Percentiles rank a stretch among this genome's conserved stretches.
These are phyloP conservation scores for Syncephalastrum monosporum DNA, from an alignment of 371 early-diverging fungal genomes.

Conservation along the genomic window DNA sequence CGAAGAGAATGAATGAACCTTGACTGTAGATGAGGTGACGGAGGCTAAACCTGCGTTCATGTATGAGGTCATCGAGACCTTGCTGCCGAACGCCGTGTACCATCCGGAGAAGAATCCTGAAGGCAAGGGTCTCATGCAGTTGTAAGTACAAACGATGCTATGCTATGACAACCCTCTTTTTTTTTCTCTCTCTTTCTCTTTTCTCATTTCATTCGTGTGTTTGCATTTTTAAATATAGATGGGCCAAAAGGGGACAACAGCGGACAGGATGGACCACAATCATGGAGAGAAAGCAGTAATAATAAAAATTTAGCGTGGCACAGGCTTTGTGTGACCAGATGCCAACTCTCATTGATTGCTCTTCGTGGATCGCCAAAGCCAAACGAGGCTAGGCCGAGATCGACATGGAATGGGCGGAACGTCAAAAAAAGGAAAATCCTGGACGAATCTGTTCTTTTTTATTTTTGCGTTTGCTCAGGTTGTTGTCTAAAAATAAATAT, in stretches of 20 bases:
- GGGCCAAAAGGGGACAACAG: slow-evolving; percentile 44
- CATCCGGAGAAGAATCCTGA: slow-evolving; percentile 59
- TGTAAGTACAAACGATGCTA: slow-evolving; percentile 51
- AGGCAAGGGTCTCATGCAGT: slow-evolving; percentile 67
- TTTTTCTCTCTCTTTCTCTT: background rate
- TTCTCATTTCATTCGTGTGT: background rate
- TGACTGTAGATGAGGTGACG: slow-evolving; percentile 51
- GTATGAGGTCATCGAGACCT: slow-evolving; percentile 85
- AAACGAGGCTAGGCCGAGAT: too few relatives aligned
- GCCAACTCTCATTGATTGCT: too few relatives aligned
- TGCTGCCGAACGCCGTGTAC: slow-evolving; percentile 78
- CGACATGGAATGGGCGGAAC: background rate
- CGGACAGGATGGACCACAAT: slow-evolving; percentile 54
- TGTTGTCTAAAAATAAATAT: too few relatives aligned
- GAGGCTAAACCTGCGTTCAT: slow-evolving; percentile 82
- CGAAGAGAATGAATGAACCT: background rate
- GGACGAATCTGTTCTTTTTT: background rate
- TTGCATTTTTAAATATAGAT: slow-evolving; percentile 25
- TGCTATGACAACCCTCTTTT: background rate
- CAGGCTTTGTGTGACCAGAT: background rate
- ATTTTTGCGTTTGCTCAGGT: too few relatives aligned
- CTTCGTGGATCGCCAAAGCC: too few relatives aligned
- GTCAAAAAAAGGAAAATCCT: slow-evolving; percentile 2
- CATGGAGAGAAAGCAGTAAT: slow-evolving; percentile 4
- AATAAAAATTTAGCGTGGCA: slow-evolving; percentile 1